Conservation (phyloP, 2,329 filamentous ascomycete genomes). For the Cladosporium sp. region DNA sequence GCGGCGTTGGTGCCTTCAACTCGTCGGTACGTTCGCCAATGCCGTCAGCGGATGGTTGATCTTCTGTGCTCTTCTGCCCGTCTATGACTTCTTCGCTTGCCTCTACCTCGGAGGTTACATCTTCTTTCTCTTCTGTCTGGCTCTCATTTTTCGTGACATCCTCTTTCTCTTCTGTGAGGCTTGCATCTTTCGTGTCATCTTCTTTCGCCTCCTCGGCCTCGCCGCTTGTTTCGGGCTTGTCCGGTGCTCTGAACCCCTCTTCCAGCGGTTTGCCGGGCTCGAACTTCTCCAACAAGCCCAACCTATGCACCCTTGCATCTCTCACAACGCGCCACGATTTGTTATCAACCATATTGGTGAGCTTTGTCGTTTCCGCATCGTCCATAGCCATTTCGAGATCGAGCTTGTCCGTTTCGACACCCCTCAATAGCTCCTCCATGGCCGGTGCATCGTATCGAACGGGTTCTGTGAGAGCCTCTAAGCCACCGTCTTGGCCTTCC, state of each 20-base stretch:
- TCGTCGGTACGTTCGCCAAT: background rate
- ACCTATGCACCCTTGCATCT: conserved; percentile 65
- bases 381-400: conserved; percentile 75
- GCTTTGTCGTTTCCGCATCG: conserved; percentile 53
- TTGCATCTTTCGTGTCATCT: background rate
- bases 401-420: conserved; percentile 73
- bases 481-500: conserved; percentile 55
- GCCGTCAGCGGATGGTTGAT: background rate
- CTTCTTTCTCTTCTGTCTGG: background rate
- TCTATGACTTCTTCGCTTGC: no score
- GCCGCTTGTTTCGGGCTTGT: background rate
- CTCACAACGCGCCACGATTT: conserved; percentile 87
- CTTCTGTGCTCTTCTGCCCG: no score
- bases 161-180: background rate
- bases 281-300: conserved; percentile 44
- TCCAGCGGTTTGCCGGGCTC: background rate
- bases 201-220: background rate
- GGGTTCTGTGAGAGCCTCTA: conserved; percentile 63
- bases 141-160: background rate
- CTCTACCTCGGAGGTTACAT: background rate
- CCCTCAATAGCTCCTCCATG: conserved; percentile 62
- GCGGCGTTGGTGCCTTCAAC: background rate
- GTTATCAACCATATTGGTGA: conserved; percentile 69
- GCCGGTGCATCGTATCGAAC: conserved; percentile 62
- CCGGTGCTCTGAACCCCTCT: conserved; percentile 4